Conservation (phyloP, 2,329 filamentous ascomycete species). For the Venturia nashicola region DNA sequence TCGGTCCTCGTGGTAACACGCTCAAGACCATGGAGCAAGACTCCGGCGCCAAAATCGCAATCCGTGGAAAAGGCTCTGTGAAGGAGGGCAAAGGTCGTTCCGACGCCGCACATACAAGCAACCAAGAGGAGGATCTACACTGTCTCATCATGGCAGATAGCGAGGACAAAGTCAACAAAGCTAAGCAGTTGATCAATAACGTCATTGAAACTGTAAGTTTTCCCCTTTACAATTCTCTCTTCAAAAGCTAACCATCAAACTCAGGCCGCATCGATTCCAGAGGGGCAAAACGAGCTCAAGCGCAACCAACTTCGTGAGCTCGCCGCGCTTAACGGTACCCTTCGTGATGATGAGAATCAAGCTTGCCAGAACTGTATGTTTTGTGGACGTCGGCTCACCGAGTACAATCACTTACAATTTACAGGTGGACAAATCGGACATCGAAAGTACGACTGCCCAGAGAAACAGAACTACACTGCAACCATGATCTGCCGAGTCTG, state of each 20-base stretch:
- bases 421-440: constrained; percentile 87
- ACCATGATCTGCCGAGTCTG: constrained; percentile 98
- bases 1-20: constrained; percentile 99
- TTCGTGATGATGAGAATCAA: constrained; percentile 98
- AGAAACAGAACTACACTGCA: constrained; percentile 96
- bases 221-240: not conserved
- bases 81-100: constrained; percentile 99
- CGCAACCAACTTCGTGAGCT: constrained; percentile 96
- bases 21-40: constrained; percentile 99
- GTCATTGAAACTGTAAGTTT: constrained; percentile 91
- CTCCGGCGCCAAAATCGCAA: constrained; percentile 96
- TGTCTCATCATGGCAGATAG: constrained; percentile 99
- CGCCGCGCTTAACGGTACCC: constrained; percentile 93
- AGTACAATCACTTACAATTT: constrained; percentile 2
- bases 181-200: constrained; percentile 95
- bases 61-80: constrained; percentile 97
- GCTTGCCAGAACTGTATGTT: constrained; percentile 85
- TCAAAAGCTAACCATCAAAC: constrained; percentile 19
- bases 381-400: not conserved
- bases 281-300: constrained; percentile 98
- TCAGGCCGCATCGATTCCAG: constrained; percentile 92
- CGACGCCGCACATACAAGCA: constrained; percentile 97
- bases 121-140: constrained; percentile 98
- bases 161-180: constrained; percentile 98
- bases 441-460: constrained; percentile 95